Base-by-base conservation (phyloP, 108 stramenopile genomes). In the Hondaea fermentalgiana region DNA sequence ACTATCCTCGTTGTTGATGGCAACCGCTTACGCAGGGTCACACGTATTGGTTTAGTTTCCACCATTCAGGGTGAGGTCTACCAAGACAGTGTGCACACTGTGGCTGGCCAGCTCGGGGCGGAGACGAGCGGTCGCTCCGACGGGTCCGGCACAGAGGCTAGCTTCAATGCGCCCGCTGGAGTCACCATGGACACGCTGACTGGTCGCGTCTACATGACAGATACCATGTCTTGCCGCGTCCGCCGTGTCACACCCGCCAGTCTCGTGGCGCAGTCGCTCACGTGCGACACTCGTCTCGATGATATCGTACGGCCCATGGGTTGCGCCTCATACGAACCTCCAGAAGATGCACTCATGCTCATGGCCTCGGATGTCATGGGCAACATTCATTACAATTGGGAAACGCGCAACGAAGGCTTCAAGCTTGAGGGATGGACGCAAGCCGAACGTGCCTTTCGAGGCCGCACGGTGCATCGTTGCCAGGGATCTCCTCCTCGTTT, bases 271-370 rank as follows among this genome's bases (percentile, higher is more conserved):
- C 91, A 91, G 4, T 59, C 71, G 44, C 21, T 91, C 23, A 91
- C 93, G 44, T 97, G 96, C 91, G 29, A 83, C 43, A 92, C 94
- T 57, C 60, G 88, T 23, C 72, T 95, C 44, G 53, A 90, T 19
- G 93, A 95, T 23, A 72, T 95, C 51, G 59, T 95, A 51, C 90
- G 95, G 35, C 96, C 96, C 19, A 87, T 90, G 25, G 96, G 96
- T n/a, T 97, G 96, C 92, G 89, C 91, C 17, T 95, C 93, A 28
- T 97, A 96, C 92, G 95, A 96, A 69, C 89, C 91, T 28, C 95
- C 96, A 57, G 90, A 94, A 10, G 96, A 95, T 60, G 93, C 94
- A 16, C 58, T 87, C 72, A 95, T 94, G 28, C 72, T 93, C 4
- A 89, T 91, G 35, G 88, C 91, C 29, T 87, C 96, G 29, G 72